Evolutionary conservation across 345 rosid genomes (phyloP).

Genomic region (Hypericum androsaemum): DNA sequence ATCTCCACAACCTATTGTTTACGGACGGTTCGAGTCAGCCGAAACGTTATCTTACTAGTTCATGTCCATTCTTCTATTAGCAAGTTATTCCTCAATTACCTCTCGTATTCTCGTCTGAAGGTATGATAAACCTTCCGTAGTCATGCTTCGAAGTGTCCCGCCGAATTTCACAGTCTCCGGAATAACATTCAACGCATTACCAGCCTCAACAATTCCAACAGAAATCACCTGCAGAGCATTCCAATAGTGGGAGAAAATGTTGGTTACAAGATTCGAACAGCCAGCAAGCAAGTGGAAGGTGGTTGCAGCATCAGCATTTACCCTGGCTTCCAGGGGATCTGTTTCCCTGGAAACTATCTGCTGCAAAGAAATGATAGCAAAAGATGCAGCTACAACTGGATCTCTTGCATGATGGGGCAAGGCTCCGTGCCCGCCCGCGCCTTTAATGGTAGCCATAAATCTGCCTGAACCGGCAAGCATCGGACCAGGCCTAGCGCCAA

Average conservation of each 20-base stretch:
- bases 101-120: constrained; percentile 34
- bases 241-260: no score
- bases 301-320: constrained; percentile 6
- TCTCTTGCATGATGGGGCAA: constrained; percentile 34
- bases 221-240: constrained; percentile 19
- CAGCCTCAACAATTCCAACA: constrained; percentile 29
- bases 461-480: constrained; percentile 39
- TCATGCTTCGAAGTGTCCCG: constrained; percentile 42
- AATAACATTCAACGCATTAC: constrained; percentile 35
- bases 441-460: constrained; percentile 29
- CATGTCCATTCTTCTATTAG: background rate
- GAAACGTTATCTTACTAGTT: background rate
- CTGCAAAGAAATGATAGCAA: constrained; percentile 41
- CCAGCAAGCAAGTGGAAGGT: no score
- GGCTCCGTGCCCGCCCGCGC: constrained; percentile 44
- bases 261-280: background rate
- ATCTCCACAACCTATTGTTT: constrained; percentile 39
- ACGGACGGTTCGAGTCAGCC: background rate
- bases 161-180: constrained; percentile 39
- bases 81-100: constrained; percentile 16
- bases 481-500: constrained; percentile 47
- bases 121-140: constrained; percentile 26
- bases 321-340: constrained; percentile 41
- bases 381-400: constrained; percentile 36
- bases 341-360: constrained; percentile 49